phyloP scores from a whole-genome alignment of 495 filamentous ascomycete species.

The Penicillium chermesinum region DNA sequence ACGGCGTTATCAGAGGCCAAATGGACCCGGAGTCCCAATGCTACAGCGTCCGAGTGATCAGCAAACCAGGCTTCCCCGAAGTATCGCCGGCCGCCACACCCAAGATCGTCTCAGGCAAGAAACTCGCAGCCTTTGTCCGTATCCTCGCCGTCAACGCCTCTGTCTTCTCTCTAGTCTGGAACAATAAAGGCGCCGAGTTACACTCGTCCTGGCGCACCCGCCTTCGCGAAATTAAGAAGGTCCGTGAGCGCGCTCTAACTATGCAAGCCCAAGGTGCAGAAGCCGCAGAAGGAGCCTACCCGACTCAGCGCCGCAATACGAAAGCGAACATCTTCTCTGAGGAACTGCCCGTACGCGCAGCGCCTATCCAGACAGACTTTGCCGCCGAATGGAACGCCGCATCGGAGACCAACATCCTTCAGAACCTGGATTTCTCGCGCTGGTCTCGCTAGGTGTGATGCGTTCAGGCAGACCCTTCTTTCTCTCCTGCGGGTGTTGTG shows the following conservation, averaged over 20 bases:
- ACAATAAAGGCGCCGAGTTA: slow-evolving; percentile 74
- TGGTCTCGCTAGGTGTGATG: slow-evolving; percentile 29
- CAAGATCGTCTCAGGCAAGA: slow-evolving; percentile 76
- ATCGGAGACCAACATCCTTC: slow-evolving; percentile 35
- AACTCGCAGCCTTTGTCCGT: slow-evolving; percentile 80
- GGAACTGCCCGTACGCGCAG: slow-evolving; percentile 29
- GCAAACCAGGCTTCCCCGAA: slow-evolving; percentile 77
- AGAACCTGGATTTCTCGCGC: slow-evolving; percentile 42
- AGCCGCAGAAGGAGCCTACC: slow-evolving; percentile 34
- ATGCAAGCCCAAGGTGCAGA: slow-evolving; percentile 31
- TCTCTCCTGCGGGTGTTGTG: too few species aligned
- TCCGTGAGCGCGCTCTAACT: slow-evolving; percentile 57
- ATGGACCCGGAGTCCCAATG: slow-evolving; percentile 49
- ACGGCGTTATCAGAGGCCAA: slow-evolving; percentile 15
- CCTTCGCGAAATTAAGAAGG: slow-evolving; percentile 73
- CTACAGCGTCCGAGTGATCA: slow-evolving; percentile 81
- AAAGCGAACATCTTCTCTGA: slow-evolving; percentile 43
- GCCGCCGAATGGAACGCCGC: slow-evolving; percentile 40
- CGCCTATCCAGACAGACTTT: slow-evolving; percentile 27
- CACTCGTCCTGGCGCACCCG: slow-evolving; percentile 86
- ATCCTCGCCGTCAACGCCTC: slow-evolving; percentile 90
- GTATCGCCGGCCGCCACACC: slow-evolving; percentile 83
- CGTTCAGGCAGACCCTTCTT: background rate
- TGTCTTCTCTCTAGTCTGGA: slow-evolving; percentile 89
- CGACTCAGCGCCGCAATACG: slow-evolving; percentile 42